Evolutionary conservation across 495 filamentous ascomycete species (phyloP).

Genomic region (Penicillium cosmopolitanum): DNA sequence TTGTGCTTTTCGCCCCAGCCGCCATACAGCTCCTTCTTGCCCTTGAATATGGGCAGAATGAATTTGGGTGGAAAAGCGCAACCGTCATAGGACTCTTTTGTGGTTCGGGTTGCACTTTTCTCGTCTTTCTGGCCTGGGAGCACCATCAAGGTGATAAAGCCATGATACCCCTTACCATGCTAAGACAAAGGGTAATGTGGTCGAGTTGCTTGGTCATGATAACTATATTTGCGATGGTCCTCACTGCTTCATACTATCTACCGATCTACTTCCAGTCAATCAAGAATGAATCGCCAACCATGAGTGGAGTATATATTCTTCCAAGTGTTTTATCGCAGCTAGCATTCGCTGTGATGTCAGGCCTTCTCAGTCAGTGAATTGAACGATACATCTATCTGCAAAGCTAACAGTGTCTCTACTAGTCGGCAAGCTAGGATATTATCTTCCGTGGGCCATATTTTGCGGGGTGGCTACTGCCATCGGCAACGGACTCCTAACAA

Average conservation of each 20-base stretch:
- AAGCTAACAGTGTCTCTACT: slow-evolving; percentile 11
- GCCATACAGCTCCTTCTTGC: slow-evolving; percentile 55
- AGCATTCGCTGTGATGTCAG: slow-evolving; percentile 47
- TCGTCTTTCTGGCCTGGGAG: slow-evolving; percentile 53
- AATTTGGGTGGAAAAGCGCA: slow-evolving; percentile 49
- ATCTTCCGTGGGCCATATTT: slow-evolving; percentile 48
- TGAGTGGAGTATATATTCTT: slow-evolving; percentile 43
- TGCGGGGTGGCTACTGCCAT: slow-evolving; percentile 35
- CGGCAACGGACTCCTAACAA: slow-evolving; percentile 54
- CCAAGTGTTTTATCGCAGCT: slow-evolving; percentile 56
- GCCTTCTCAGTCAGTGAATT: slow-evolving; percentile 38
- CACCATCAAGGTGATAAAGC: slow-evolving; percentile 51
- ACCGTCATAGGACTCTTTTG: slow-evolving; percentile 55
- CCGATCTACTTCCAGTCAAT: slow-evolving; percentile 49
- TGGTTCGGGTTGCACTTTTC: slow-evolving; percentile 46
- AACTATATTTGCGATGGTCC: slow-evolving; percentile 24
- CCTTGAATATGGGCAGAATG: slow-evolving; percentile 46
- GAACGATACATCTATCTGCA: not conserved
- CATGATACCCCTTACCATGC: slow-evolving; percentile 50
- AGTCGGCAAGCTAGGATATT: slow-evolving; percentile 52
- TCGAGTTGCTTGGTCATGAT: slow-evolving; percentile 31
- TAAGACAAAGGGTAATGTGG: slow-evolving; percentile 37
- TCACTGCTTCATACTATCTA: slow-evolving; percentile 36
- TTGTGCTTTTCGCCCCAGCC: slow-evolving; percentile 47
- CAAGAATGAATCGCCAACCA: slow-evolving; percentile 27